Percentiles rank a stretch among this genome's conserved stretches.
These are phyloP conservation scores for Casaregolazyma suthepensis DNA, from an alignment of 1,139 yeast genomes.

Conservation along the genomic window DNA sequence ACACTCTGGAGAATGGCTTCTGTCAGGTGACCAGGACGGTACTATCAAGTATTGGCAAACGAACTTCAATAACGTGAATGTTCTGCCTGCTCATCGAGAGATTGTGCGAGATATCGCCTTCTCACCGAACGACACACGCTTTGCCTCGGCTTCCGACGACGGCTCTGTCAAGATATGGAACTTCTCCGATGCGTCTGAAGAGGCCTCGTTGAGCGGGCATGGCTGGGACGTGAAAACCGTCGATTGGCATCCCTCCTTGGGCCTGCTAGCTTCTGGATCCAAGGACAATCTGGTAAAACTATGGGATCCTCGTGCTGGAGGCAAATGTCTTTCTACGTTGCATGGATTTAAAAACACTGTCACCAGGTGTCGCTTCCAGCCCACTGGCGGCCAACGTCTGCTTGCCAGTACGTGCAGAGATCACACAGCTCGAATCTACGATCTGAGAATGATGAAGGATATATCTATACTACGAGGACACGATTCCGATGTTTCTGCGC, in stretches of 20 bases:
- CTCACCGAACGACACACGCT: slow-evolving; percentile 84
- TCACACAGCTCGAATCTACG: slow-evolving; percentile 81
- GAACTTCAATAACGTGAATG: slow-evolving; percentile 88
- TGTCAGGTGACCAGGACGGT: slow-evolving; percentile 93
- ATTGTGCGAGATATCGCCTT: slow-evolving; percentile 83
- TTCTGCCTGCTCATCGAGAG: slow-evolving; percentile 69
- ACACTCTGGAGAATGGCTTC: slow-evolving; percentile 89
- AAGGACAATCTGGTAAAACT: slow-evolving; percentile 88
- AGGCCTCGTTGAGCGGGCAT: slow-evolving; percentile 76
- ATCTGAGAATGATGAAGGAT: slow-evolving; percentile 77
- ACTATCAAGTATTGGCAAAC: slow-evolving; percentile 95
- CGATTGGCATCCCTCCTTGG: slow-evolving; percentile 92
- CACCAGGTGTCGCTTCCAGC: slow-evolving; percentile 73
- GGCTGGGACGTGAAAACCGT: slow-evolving; percentile 98
- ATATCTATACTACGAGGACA: slow-evolving; percentile 66
- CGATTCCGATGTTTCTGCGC: slow-evolving; percentile 77
- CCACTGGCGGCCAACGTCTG: slow-evolving; percentile 56
- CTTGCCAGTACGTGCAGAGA: slow-evolving; percentile 87
- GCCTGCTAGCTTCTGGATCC: slow-evolving; percentile 61
- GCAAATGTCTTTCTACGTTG: slow-evolving; percentile 66
- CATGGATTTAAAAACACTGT: slow-evolving; percentile 95
- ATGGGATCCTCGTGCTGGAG: slow-evolving; percentile 94
- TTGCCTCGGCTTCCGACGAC: slow-evolving; percentile 90
- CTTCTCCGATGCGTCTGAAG: slow-evolving; percentile 84
- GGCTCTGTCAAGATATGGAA: slow-evolving; percentile 88